Evolutionary conservation across 177 flowering plant genomes (phyloP).

Genomic region (Vitis hybrid): DNA sequence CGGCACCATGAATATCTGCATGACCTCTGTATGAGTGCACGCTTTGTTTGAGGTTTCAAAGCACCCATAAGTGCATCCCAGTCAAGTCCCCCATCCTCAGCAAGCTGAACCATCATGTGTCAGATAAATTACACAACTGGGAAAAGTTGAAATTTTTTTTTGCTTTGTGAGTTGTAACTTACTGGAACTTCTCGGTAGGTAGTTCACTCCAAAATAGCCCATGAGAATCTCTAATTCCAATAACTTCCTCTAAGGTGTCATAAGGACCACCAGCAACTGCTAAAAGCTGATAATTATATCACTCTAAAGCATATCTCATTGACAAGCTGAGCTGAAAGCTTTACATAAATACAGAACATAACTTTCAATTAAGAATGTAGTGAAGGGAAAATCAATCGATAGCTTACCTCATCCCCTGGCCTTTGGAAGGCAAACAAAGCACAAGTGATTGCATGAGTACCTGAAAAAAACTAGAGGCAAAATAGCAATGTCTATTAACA

Average conservation of each 20-base stretch:
- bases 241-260: conserved; percentile 89
- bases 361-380: neutral
- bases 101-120: conserved; percentile 48
- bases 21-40: conserved; percentile 88
- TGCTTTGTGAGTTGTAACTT: conserved; percentile 16
- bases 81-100: conserved; percentile 78
- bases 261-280: conserved; percentile 93
- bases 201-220: conserved; percentile 69
- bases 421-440: conserved; percentile 78
- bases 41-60: conserved; percentile 67
- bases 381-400: neutral
- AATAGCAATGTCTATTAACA: conserved; percentile 7
- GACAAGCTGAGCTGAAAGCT: conserved; percentile 2
- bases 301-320: conserved; percentile 22
- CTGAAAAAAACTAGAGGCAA: conserved; percentile 74
- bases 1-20: conserved; percentile 92
- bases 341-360: neutral
- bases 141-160: neutral
- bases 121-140: neutral
- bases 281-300: conserved; percentile 62
- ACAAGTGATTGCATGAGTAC: conserved; percentile 94
- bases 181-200: conserved; percentile 81
- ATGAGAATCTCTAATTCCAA: conserved; percentile 73
- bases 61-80: conserved; percentile 61
- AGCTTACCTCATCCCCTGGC: conserved; percentile 86